Conservation (phyloP, 805 yeast species). For the Myxozyma geophila region DNA sequence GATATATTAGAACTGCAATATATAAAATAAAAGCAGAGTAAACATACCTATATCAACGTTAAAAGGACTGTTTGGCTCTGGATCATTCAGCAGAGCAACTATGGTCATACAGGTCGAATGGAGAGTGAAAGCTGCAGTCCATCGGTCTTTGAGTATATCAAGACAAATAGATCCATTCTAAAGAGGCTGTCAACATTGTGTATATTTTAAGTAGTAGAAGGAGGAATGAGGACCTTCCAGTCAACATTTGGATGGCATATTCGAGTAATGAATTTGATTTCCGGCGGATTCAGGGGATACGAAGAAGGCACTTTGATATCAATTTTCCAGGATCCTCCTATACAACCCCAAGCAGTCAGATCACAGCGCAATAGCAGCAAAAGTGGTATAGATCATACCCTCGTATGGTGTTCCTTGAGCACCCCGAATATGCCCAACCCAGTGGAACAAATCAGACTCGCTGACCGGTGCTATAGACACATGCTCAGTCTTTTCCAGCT, state of each 20-base stretch:
- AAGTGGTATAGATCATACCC: conserved; percentile 7
- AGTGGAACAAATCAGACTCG: conserved; percentile 30
- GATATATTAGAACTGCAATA: background rate
- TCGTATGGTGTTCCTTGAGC: conserved; percentile 19
- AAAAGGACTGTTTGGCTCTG: conserved; percentile 48
- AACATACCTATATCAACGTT: conserved; percentile 48
- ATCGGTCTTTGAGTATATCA: conserved; percentile 45
- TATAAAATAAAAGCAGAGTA: too few species aligned
- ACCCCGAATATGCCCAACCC: conserved; percentile 31
- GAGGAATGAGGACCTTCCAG: conserved; percentile 38
- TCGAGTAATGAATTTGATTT: conserved; percentile 47
- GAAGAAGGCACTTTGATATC: conserved; percentile 48
- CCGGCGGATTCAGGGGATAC: conserved; percentile 59
- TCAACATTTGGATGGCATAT: conserved; percentile 48
- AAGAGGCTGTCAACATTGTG: background rate
- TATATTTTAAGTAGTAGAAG: background rate
- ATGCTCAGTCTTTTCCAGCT: background rate
- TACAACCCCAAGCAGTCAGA: conserved; percentile 46
- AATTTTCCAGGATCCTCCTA: conserved; percentile 56
- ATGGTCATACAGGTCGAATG: conserved; percentile 47
- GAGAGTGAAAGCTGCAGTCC: conserved; percentile 51
- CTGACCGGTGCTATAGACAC: conserved; percentile 25
- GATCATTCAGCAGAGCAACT: conserved; percentile 45
- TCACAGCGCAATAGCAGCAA: background rate
- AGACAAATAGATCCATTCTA: conserved; percentile 48